Percentiles rank a stretch among this genome's conserved stretches.
These are phyloP conservation scores for Diplodia seriata DNA, from an alignment of 2,329 filamentous ascomycete species.

Conservation along the genomic window DNA sequence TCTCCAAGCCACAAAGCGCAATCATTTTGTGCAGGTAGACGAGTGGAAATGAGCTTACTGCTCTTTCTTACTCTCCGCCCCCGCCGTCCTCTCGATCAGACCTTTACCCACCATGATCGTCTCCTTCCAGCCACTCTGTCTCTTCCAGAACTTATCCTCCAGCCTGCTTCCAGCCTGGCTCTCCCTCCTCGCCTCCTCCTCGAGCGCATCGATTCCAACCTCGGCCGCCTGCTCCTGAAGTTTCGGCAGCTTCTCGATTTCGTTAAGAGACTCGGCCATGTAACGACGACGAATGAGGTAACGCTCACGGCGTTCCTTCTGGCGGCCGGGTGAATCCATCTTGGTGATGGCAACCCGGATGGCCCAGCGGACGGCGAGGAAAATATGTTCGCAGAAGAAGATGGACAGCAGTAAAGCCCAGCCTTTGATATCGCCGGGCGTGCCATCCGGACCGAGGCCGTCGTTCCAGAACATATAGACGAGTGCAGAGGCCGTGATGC, in stretches of 20 bases:
- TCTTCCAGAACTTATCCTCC: slow-evolving; percentile 61
- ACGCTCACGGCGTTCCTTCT: slow-evolving; percentile 82
- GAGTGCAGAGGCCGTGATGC: slow-evolving; percentile 83
- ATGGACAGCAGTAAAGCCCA: slow-evolving; percentile 85
- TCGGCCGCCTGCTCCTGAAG: slow-evolving; percentile 62
- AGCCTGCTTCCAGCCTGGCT: slow-evolving; percentile 52
- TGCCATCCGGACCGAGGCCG: slow-evolving; percentile 68
- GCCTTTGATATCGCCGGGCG: slow-evolving; percentile 72
- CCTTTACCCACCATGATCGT: slow-evolving; percentile 58
- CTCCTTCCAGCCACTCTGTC: slow-evolving; percentile 59
- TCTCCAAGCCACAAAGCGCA: neutral
- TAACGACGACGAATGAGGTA: slow-evolving; percentile 81
- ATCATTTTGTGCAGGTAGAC: neutral
- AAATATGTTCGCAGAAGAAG: slow-evolving; percentile 86
- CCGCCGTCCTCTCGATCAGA: slow-evolving; percentile 55
- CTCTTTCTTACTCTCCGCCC: slow-evolving; percentile 49
- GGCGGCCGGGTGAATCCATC: slow-evolving; percentile 83
- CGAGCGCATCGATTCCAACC: slow-evolving; percentile 69
- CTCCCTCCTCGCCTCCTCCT: slow-evolving; percentile 60
- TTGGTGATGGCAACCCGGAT: slow-evolving; percentile 78
- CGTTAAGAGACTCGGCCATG: slow-evolving; percentile 73
- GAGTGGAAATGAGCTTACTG: slow-evolving; percentile 3
- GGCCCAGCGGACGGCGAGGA: slow-evolving; percentile 76
- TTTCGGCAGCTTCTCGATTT: slow-evolving; percentile 56
- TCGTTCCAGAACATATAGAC: slow-evolving; percentile 81